These are phyloP conservation scores for Wickerhamomyces kurtzmanii DNA, from an alignment of 805 yeast genomes.

Conservation along the genomic window DNA sequence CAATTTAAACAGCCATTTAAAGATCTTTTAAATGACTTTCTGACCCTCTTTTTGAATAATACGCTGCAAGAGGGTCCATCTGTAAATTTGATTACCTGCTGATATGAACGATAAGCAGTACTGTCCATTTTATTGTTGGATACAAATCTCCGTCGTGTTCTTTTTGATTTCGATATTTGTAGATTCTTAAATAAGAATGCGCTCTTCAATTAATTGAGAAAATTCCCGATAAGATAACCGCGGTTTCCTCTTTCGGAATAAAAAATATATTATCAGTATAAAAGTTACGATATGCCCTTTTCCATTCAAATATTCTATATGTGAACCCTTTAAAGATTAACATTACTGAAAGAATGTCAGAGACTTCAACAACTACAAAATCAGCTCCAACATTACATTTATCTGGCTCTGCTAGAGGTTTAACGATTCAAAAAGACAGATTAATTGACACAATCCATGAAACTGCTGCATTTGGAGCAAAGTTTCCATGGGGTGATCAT, in stretches of 20 bases:
- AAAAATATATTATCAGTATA: too few species aligned
- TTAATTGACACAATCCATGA: conserved; percentile 50
- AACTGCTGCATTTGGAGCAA: conserved; percentile 57
- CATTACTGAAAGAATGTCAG: background rate
- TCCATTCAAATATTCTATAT: background rate
- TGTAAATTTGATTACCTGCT: too few species aligned
- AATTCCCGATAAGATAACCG: too few species aligned
- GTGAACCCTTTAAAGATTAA: background rate
- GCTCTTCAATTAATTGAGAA: too few species aligned
- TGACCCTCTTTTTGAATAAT: conserved; percentile 3
- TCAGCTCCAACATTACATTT: background rate
- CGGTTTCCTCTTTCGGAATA: too few species aligned
- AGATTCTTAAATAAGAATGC: too few species aligned
- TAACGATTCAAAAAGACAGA: conserved; percentile 27
- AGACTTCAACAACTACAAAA: conserved; percentile 1
- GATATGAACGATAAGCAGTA: too few species aligned
- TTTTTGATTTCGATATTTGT: too few species aligned
- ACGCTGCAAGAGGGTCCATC: too few species aligned
- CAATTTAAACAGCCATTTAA: conserved; percentile 13
- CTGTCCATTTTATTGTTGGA: too few species aligned
- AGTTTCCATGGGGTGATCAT: conserved; percentile 47
- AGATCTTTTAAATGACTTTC: conserved; percentile 10
- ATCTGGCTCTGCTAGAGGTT: conserved; percentile 1
- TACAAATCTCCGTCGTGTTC: too few species aligned
- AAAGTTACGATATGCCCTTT: too few species aligned